These are phyloP conservation scores for Leishmania lainsoni DNA, from an alignment of 208 protist genomes.

Conservation along the genomic window DNA sequence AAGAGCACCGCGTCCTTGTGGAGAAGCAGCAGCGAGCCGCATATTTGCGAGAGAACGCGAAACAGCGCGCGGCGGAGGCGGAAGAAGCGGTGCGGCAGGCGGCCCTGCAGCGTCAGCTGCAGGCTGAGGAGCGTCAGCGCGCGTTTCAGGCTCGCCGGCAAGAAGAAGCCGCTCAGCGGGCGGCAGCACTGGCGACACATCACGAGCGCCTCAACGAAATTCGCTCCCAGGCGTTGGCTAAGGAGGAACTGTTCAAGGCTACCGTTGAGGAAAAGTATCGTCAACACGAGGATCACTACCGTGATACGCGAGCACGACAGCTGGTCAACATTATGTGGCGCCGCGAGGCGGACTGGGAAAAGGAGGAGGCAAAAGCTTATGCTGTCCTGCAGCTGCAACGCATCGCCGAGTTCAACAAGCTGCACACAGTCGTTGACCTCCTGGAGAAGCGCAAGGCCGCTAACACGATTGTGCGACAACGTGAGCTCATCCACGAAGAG, in stretches of 20 bases:
- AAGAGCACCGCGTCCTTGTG: constrained; percentile 42
- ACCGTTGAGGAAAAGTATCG: constrained; percentile 31
- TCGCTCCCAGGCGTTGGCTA: constrained; percentile 29
- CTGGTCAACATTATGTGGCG: constrained; percentile 39
- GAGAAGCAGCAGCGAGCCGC: constrained; percentile 51
- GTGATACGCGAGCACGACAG: constrained; percentile 33
- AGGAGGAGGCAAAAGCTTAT: constrained; percentile 58
- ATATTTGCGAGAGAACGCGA: constrained; percentile 50
- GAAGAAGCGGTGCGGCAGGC: constrained; percentile 52
- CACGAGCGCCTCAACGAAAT: constrained; percentile 41
- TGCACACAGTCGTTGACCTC: constrained; percentile 63
- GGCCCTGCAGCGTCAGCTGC: constrained; percentile 53
- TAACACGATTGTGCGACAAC: constrained; percentile 48
- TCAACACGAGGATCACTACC: constrained; percentile 46
- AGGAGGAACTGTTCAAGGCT: constrained; percentile 39
- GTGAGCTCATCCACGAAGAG: constrained; percentile 48
- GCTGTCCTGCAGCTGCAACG: constrained; percentile 65
- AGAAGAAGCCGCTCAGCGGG: constrained; percentile 39
- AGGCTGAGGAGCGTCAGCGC: constrained; percentile 57
- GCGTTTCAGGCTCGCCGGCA: constrained; percentile 45
- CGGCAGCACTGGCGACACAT: constrained; percentile 44
- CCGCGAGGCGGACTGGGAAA: constrained; percentile 64
- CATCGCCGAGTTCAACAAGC: constrained; percentile 72
- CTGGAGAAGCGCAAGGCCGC: constrained; percentile 66
- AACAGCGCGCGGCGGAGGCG: constrained; percentile 45